Conservation (phyloP, 176 grass and related monocot genomes). For the Puccinellia tenuiflora region DNA sequence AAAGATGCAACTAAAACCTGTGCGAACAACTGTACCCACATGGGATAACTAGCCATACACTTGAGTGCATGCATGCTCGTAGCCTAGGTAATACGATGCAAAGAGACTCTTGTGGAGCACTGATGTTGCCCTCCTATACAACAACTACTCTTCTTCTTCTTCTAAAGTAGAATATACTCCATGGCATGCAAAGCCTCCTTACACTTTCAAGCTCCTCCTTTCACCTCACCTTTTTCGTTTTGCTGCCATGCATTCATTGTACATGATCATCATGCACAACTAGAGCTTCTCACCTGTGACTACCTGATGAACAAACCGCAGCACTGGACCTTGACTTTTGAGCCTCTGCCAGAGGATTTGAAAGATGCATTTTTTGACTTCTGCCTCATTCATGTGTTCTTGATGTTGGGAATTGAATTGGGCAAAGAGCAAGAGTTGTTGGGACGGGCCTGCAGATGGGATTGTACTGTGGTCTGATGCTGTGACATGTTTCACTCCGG, state of each 20-base stretch:
- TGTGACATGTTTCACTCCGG: constrained; percentile 17
- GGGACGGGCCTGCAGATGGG: constrained; percentile 30
- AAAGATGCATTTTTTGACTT: constrained; percentile 42
- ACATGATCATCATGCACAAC: not conserved
- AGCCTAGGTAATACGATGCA: constrained; percentile 10
- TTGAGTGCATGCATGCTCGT: constrained; percentile 28
- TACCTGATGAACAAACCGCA: constrained; percentile 26
- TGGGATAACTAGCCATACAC: constrained; percentile 1
- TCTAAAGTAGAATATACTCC: constrained; percentile 21
- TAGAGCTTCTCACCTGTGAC: constrained; percentile 1
- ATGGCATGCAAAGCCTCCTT: not conserved
- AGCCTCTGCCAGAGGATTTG: constrained; percentile 37
- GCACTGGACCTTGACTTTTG: constrained; percentile 27
- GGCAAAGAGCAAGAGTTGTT: constrained; percentile 36
- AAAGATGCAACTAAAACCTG: not conserved
- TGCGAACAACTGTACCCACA: not conserved
- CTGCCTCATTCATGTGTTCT: not conserved
- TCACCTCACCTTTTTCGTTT: not conserved
- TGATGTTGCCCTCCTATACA: constrained; percentile 11
- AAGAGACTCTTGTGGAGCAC: constrained; percentile 18
- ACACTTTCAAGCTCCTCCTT: constrained; percentile 15
- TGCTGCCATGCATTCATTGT: constrained; percentile 8
- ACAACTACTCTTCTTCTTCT: not conserved
- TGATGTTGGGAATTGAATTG: constrained; percentile 46
- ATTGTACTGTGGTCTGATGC: constrained; percentile 20